Percentiles rank a stretch among this genome's conserved stretches.
Conservation (phyloP, 805 yeast species). For the Metschnikowia picachoensis region DNA sequence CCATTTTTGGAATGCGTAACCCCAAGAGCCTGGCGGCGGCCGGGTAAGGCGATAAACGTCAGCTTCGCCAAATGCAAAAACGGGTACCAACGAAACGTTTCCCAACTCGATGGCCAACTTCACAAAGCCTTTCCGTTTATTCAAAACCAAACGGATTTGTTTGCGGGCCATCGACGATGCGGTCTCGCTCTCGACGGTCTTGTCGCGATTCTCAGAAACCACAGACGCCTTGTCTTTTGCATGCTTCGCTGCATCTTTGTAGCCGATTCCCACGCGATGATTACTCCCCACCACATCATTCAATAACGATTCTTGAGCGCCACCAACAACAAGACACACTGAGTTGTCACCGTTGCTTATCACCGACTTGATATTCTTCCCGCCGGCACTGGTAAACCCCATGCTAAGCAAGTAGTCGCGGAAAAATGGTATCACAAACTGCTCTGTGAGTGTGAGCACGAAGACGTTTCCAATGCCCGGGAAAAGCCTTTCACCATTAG, state of each 20-base stretch:
- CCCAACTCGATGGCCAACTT: slow-evolving; percentile 80
- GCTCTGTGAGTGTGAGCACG: slow-evolving; percentile 75
- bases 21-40: slow-evolving; percentile 38
- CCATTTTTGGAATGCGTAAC: slow-evolving; percentile 64
- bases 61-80: slow-evolving; percentile 88
- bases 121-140: slow-evolving; percentile 82
- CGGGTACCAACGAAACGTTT: slow-evolving; percentile 78
- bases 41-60: slow-evolving; percentile 45
- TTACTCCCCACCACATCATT: slow-evolving; percentile 35
- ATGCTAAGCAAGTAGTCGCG: slow-evolving; percentile 78
- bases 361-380: slow-evolving; percentile 61
- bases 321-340: slow-evolving; percentile 90
- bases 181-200: neutral
- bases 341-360: slow-evolving; percentile 62
- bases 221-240: slow-evolving; percentile 8
- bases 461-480: slow-evolving; percentile 80
- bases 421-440: slow-evolving; percentile 79
- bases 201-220: neutral
- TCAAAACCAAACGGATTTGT: slow-evolving; percentile 64
- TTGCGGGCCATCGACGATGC: slow-evolving; percentile 9
- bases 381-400: slow-evolving; percentile 84
- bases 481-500: slow-evolving; percentile 59
- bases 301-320: slow-evolving; percentile 85
- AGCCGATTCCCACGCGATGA: slow-evolving; percentile 35
- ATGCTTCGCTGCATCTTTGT: slow-evolving; percentile 13